Percentiles rank a stretch among this genome's conserved stretches.
phyloP scores from a whole-genome alignment of 169 alveolate species.

The Plasmodium coatneyi region DNA sequence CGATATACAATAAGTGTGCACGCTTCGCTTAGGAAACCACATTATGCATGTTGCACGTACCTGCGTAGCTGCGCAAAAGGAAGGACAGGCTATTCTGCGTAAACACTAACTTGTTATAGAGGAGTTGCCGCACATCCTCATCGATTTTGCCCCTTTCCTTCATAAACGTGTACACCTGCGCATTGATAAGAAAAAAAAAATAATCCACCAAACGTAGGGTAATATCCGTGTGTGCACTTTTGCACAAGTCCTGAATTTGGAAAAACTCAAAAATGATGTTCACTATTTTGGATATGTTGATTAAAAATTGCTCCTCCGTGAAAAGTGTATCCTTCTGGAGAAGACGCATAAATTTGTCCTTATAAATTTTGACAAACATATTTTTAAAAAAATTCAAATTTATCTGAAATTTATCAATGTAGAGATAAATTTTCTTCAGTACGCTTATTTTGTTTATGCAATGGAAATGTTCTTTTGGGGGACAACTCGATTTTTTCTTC shows the following conservation, averaged over 20 bases:
- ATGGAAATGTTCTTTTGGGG: background rate
- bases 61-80: conserved; percentile 29
- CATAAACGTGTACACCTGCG: conserved; percentile 12
- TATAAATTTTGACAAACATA: conserved; percentile 52
- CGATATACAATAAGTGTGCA: background rate
- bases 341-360: conserved; percentile 21
- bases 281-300: conserved; percentile 27
- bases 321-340: conserved; percentile 35
- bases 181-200: conserved; percentile 55
- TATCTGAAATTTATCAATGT: conserved; percentile 37
- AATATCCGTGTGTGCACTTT: conserved; percentile 35
- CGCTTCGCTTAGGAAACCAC: background rate
- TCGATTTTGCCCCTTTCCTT: conserved; percentile 13
- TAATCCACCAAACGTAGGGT: conserved; percentile 39
- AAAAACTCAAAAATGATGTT: conserved; percentile 56
- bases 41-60: background rate
- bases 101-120: conserved; percentile 32
- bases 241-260: conserved; percentile 50
- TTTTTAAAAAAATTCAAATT: conserved; percentile 56
- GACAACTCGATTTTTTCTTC: background rate
- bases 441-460: conserved; percentile 44
- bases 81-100: conserved; percentile 46
- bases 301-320: conserved; percentile 47
- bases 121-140: conserved; percentile 13
- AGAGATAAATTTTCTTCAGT: conserved; percentile 28